Base-by-base conservation (phyloP, 1,139 yeast species). In the Pichia sp. region DNA sequence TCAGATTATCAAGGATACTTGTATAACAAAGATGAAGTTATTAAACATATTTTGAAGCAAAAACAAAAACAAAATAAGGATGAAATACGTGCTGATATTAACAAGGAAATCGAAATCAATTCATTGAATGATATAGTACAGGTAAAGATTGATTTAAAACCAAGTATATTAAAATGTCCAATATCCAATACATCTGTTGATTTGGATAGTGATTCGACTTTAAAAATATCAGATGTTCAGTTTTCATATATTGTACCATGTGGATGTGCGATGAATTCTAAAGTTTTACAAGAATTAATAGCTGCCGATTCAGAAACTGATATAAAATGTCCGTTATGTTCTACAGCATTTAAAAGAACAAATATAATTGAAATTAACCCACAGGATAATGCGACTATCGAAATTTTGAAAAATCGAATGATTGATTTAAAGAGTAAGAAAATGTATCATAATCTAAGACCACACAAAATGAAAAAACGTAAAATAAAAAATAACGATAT, bases 1-100 rank as follows among this genome's bases (percentile, higher is more conserved):
- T 77, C 89, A 29, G 96, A 88, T 65, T 83, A 72, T 60, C 68
- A 68, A 50, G 97, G 97, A 0, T 64, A 70, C 34, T 59, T 89
- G n/a, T 85, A 77, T 62, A 77, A 81, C 55, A 86, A 85, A 56
- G 89, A 84, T 53, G 69, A 82, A 35, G 64, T 86, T 0, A 57
- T 89, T 15, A 84, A 82, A 57, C 72, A 74, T 61, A 18, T 62
- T 12, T 52, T 67, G n/a, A 68, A 65, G 39, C 54, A 38, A 16
- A 36, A 36, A 16, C 35, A 43, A 15, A 25, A 26, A 12, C 35
- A 58, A 27, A 55, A 54, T 8, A 56, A 63, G 24, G 34, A n/a
- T n/a, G 18, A n/a, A n/a, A n/a, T n/a, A n/a, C n/a, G 34, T 32
- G 36, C 8, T 35, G 16, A 5, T 22, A 22, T 3, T 3, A 64